Percentiles rank a stretch among this genome's conserved stretches.
Evolutionary conservation across 805 yeast genomes (phyloP).

Genomic region (Hanseniaspora lachancei): DNA sequence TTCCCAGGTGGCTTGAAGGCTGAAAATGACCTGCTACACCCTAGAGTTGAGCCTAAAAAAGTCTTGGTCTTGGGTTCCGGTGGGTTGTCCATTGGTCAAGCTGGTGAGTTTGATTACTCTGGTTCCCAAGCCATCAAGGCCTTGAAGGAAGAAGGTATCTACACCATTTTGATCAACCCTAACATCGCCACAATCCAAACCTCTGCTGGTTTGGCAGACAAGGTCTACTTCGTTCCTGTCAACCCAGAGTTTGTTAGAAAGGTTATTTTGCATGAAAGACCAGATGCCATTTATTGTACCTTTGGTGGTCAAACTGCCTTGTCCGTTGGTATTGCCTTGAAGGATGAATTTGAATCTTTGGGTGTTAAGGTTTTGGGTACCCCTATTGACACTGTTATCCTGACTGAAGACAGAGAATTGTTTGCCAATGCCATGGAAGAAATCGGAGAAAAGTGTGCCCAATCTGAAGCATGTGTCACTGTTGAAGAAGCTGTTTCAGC

Average conservation of each 20-base stretch:
- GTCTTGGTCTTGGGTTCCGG: constrained; percentile 87
- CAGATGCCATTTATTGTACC: constrained; percentile 89
- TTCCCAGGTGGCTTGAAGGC: constrained; percentile 82
- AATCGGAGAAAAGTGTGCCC: constrained; percentile 91
- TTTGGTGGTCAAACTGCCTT: constrained; percentile 98
- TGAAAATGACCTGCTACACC: constrained; percentile 64
- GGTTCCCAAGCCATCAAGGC: constrained; percentile 98
- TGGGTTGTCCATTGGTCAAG: constrained; percentile 93
- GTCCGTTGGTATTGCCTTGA: constrained; percentile 84
- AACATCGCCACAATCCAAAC: constrained; percentile 96
- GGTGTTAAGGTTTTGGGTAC: constrained; percentile 94
- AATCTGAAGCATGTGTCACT: constrained; percentile 86
- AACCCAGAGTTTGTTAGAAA: constrained; percentile 93
- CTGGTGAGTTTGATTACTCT: constrained; percentile 95
- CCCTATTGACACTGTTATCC: constrained; percentile 88
- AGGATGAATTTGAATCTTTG: constrained; percentile 85
- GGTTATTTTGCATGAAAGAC: constrained; percentile 88
- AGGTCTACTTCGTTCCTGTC: constrained; percentile 88
- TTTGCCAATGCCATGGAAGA: constrained; percentile 92
- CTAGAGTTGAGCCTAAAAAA: constrained; percentile 74
- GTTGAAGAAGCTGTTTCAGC: constrained; percentile 90
- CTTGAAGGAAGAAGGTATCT: constrained; percentile 73
- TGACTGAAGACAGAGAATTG: constrained; percentile 94
- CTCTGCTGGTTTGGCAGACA: constrained; percentile 88
- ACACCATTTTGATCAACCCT: constrained; percentile 80